These are phyloP conservation scores for Elsinoe australis DNA, from an alignment of 2,329 filamentous ascomycete genomes.

Conservation along the genomic window DNA sequence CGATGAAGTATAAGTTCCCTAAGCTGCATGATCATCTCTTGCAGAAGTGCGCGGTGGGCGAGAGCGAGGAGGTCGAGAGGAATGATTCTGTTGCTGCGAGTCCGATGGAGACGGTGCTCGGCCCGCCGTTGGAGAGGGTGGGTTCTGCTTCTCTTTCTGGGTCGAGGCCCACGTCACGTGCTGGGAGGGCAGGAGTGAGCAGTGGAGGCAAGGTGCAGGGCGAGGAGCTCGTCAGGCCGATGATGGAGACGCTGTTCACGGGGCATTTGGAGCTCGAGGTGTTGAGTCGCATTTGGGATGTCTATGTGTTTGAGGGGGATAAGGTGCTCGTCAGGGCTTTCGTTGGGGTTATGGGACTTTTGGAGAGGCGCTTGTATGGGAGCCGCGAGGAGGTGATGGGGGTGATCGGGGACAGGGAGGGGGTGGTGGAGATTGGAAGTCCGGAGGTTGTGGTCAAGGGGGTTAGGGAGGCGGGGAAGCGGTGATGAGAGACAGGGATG, in stretches of 20 bases:
- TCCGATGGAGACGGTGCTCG: background rate
- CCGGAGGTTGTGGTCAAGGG: conserved; percentile 36
- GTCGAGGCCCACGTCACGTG: conserved; percentile 21
- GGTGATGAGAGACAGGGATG: background rate
- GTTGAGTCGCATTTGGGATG: conserved; percentile 67
- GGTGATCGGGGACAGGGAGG: conserved; percentile 36
- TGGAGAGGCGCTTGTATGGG: conserved; percentile 47
- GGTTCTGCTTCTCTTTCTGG: background rate
- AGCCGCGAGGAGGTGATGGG: conserved; percentile 37
- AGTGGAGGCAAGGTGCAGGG: background rate
- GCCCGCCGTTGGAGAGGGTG: background rate
- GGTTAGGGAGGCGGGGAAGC: conserved; percentile 33
- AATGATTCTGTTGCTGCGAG: conserved; percentile 4
- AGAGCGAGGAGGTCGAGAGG: conserved; percentile 8
- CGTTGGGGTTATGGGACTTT: conserved; percentile 53
- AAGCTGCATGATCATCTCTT: conserved; percentile 56
- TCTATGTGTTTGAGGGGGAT: conserved; percentile 77
- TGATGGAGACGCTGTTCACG: conserved; percentile 61
- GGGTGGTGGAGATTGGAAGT: conserved; percentile 29
- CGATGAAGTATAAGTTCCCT: conserved; percentile 56
- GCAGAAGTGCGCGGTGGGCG: conserved; percentile 31
- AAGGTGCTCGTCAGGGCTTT: conserved; percentile 61
- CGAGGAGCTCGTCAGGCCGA: conserved; percentile 29
- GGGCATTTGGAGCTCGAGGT: conserved; percentile 44
- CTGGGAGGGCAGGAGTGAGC: background rate